Percentiles rank a stretch among this genome's conserved stretches.
Evolutionary conservation across 2,329 filamentous ascomycete genomes (phyloP).

Genomic region (Lachnellula arida): DNA sequence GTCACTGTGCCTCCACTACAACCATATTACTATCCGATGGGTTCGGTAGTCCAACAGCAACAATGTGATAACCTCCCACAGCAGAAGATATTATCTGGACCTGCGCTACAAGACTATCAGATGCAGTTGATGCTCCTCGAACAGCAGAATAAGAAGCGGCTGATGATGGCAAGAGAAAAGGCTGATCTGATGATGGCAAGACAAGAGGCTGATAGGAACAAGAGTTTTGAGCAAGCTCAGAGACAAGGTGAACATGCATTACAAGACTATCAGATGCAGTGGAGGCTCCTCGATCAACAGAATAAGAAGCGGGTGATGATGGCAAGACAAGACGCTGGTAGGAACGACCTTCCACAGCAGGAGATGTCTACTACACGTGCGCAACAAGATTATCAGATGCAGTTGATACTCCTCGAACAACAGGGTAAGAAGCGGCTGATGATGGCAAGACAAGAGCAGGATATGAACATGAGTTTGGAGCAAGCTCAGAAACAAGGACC

Average conservation of each 20-base stretch:
- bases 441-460: constrained; percentile 72
- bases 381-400: constrained; percentile 79
- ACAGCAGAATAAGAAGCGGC: constrained; percentile 76
- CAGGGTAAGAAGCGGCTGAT: constrained; percentile 76
- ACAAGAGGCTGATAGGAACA: too few species aligned
- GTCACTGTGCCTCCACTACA: background rate
- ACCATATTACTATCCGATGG: too few species aligned
- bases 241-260: constrained; percentile 30
- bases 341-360: background rate
- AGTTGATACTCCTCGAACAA: constrained; percentile 75
- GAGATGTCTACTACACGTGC: background rate
- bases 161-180: constrained; percentile 75
- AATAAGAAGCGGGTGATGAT: constrained; percentile 78
- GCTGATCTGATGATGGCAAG: too few species aligned
- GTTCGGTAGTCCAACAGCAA: background rate
- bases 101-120: constrained; percentile 56
- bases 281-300: constrained; percentile 78
- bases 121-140: constrained; percentile 80
- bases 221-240: too few species aligned
- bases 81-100: background rate
- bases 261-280: constrained; percentile 80
- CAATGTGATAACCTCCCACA: background rate
- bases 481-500: constrained; percentile 1
- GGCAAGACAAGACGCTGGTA: constrained; percentile 64
- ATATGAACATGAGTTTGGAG: background rate